Evolutionary conservation across 1,139 yeast species (phyloP).

Genomic region (Geotrichum carabidarum): DNA sequence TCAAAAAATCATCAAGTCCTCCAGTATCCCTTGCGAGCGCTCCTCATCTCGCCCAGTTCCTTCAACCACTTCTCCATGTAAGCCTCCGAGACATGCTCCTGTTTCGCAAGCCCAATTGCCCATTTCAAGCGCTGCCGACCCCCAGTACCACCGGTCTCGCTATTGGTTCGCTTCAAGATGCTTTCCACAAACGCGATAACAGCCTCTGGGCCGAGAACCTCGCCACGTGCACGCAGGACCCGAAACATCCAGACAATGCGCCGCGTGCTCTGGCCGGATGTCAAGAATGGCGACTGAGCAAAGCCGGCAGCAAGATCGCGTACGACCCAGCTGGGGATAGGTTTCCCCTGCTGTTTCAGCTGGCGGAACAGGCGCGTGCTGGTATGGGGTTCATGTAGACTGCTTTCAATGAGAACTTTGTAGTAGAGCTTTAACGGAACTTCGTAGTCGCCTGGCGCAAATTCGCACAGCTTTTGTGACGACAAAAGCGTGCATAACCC

Average conservation of each 20-base stretch:
- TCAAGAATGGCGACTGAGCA: slow-evolving; percentile 21
- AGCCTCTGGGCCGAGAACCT: slow-evolving; percentile 17
- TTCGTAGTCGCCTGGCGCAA: neutral
- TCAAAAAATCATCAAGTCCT: neutral
- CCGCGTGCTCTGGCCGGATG: slow-evolving; percentile 21
- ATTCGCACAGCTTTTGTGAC: neutral
- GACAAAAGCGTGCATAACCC: slow-evolving; percentile 1
- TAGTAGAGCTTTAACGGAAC: slow-evolving; percentile 12
- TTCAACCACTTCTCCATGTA: slow-evolving; percentile 21
- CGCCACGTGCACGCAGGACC: slow-evolving; percentile 20
- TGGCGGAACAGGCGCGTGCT: slow-evolving; percentile 11
- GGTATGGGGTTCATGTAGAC: slow-evolving; percentile 9
- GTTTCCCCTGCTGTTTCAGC: slow-evolving; percentile 19
- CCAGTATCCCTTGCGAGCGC: slow-evolving; percentile 2
- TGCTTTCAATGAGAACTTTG: slow-evolving; percentile 6
- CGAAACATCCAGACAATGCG: slow-evolving; percentile 21
- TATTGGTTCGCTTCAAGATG: neutral
- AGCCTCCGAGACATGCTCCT: slow-evolving; percentile 22
- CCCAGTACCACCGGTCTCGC: slow-evolving; percentile 19
- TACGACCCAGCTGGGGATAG: slow-evolving; percentile 21
- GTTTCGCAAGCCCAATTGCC: slow-evolving; percentile 26
- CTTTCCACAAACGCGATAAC: slow-evolving; percentile 15
- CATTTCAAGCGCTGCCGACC: slow-evolving; percentile 24
- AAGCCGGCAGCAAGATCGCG: slow-evolving; percentile 24
- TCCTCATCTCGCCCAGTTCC: slow-evolving; percentile 14